Evolutionary conservation across 2,329 filamentous ascomycete species (phyloP).

Genomic region (Ascochyta clinopodiicola): DNA sequence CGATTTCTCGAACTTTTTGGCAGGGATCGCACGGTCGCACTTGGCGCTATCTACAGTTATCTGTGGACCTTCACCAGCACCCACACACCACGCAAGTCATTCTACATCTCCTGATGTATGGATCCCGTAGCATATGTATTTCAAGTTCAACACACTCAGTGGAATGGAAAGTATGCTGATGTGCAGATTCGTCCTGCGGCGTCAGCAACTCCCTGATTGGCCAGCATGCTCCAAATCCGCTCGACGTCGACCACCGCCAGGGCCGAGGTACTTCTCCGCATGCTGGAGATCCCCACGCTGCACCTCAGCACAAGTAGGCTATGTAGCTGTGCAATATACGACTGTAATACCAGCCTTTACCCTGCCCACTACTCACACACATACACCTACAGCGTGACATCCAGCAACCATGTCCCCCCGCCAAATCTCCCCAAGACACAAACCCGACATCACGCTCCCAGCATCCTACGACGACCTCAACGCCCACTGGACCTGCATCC

Average conservation of each 20-base stretch:
- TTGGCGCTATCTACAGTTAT: conserved; percentile 3
- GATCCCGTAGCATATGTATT: too few species aligned
- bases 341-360: background rate
- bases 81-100: too few species aligned
- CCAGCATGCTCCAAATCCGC: background rate
- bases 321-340: conserved; percentile 11
- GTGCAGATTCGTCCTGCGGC: background rate
- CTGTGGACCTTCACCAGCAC: background rate
- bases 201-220: conserved; percentile 13
- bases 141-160: too few species aligned
- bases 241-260: conserved; percentile 12
- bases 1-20: conserved; percentile 42
- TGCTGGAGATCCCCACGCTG: background rate
- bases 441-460: conserved; percentile 41
- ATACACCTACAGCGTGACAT: background rate
- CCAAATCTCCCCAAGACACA: conserved; percentile 24
- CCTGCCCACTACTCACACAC: background rate
- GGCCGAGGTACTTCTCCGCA: conserved; percentile 17
- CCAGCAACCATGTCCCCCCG: conserved; percentile 16
- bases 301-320: conserved; percentile 5
- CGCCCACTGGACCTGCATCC: conserved; percentile 45
- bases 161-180: too few species aligned
- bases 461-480: conserved; percentile 50
- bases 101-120: too few species aligned
- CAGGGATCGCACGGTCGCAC: conserved; percentile 37